Conservation (phyloP, 2,329 filamentous ascomycete genomes). For the Talaromyces verruculosus region DNA sequence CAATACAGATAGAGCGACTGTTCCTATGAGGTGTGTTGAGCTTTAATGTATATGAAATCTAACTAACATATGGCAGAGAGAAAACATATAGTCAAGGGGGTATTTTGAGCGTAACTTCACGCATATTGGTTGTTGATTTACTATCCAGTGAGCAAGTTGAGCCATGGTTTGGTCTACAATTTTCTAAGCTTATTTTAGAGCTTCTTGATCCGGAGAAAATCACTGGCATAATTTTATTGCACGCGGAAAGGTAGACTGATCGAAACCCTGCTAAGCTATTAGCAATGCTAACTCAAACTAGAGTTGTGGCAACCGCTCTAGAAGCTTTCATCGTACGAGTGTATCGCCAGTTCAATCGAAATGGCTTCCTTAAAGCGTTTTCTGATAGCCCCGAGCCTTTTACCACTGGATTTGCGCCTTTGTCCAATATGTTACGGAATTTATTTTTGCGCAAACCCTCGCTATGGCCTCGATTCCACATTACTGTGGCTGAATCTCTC, state of each 20-base stretch:
- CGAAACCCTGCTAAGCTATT: background rate
- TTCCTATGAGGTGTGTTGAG: conserved; percentile 59
- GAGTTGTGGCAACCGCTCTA: conserved; percentile 77
- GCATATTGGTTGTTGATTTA: conserved; percentile 91
- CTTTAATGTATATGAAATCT: background rate
- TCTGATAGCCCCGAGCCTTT: conserved; percentile 92
- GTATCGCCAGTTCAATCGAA: conserved; percentile 91
- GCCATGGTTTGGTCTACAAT: conserved; percentile 57
- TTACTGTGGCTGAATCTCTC: conserved; percentile 81
- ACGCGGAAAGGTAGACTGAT: conserved; percentile 68
- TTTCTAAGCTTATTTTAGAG: conserved; percentile 30
- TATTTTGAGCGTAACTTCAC: conserved; percentile 92
- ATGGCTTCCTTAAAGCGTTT: conserved; percentile 92
- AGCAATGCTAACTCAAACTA: conserved; percentile 31
- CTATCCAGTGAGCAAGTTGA: conserved; percentile 59
- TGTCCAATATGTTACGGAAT: conserved; percentile 88
- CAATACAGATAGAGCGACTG: conserved; percentile 90
- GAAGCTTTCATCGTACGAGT: conserved; percentile 95
- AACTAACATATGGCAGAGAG: conserved; percentile 55
- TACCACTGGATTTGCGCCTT: conserved; percentile 79
- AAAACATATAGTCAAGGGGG: conserved; percentile 89
- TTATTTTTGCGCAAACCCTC: conserved; percentile 86
- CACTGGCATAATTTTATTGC: conserved; percentile 81
- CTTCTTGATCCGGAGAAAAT: conserved; percentile 79
- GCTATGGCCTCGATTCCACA: conserved; percentile 90